Conservation (phyloP, 495 filamentous ascomycete genomes). For the Apodospora peruviana region DNA sequence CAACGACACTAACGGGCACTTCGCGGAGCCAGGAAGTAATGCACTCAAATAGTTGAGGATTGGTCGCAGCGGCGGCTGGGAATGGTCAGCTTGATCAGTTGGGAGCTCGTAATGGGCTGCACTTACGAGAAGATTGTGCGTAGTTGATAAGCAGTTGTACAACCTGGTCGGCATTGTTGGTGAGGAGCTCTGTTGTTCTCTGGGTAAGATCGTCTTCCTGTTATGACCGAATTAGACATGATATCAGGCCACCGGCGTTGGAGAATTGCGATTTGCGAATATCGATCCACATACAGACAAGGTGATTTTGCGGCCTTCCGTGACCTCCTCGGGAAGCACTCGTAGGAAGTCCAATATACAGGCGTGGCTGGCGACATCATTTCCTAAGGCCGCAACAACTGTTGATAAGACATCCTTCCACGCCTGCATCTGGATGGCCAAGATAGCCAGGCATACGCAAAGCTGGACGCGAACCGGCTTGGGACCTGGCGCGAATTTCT, state of each 20-base stretch:
- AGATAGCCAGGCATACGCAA: slow-evolving; percentile 85
- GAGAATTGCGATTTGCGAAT: slow-evolving; percentile 43
- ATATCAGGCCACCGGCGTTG: slow-evolving; percentile 25
- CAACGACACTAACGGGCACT: slow-evolving; percentile 75
- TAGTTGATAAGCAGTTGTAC: slow-evolving; percentile 81
- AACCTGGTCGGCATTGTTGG: slow-evolving; percentile 83
- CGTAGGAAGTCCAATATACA: slow-evolving; percentile 92
- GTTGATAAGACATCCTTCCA: slow-evolving; percentile 91
- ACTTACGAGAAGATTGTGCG: slow-evolving; percentile 80
- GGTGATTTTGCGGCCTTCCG: slow-evolving; percentile 97
- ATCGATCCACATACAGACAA: slow-evolving; percentile 83
- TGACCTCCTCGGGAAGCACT: slow-evolving; percentile 97
- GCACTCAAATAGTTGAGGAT: slow-evolving; percentile 88
- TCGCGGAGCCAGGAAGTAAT: slow-evolving; percentile 95
- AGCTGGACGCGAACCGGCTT: slow-evolving; percentile 91
- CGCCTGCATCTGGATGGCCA: slow-evolving; percentile 90
- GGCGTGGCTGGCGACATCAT: slow-evolving; percentile 66
- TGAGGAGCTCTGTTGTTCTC: slow-evolving; percentile 81
- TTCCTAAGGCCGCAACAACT: slow-evolving; percentile 74
- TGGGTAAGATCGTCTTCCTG: slow-evolving; percentile 88
- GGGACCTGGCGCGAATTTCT: slow-evolving; percentile 72
- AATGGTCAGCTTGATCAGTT: background rate
- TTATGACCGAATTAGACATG: slow-evolving; percentile 45
- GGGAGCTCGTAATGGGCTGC: background rate
- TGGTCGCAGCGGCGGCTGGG: slow-evolving; percentile 62